These are phyloP conservation scores for Entrophospora sp. DNA, from an alignment of 192 early-diverging fungal genomes.

Conservation along the genomic window DNA sequence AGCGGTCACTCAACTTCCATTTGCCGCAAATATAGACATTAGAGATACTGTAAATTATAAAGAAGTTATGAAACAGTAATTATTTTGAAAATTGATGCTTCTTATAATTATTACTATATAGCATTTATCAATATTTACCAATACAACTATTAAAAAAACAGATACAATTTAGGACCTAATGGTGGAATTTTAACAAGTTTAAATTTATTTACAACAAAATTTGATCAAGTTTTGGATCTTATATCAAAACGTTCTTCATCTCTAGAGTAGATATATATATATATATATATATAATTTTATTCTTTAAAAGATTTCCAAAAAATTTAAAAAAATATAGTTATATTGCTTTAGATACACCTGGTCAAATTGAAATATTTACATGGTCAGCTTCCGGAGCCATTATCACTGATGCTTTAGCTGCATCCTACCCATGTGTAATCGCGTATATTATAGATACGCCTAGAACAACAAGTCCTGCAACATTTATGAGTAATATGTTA, in stretches of 20 bases:
- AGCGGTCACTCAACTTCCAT: slow-evolving; percentile 81
- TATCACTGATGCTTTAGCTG: slow-evolving; percentile 88
- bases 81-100: too few species aligned
- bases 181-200: slow-evolving; percentile 93
- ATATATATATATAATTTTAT: too few species aligned
- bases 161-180: slow-evolving; percentile 92
- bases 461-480: slow-evolving; percentile 80
- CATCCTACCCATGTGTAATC: slow-evolving; percentile 83
- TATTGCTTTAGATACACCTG: slow-evolving; percentile 87
- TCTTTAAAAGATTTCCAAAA: too few species aligned
- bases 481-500: slow-evolving; percentile 99
- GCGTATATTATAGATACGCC: slow-evolving; percentile 96
- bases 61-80: slow-evolving; percentile 94
- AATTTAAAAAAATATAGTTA: slow-evolving; percentile 39
- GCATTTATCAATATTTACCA: neutral
- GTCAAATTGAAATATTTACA: slow-evolving; percentile 99
- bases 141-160: slow-evolving; percentile 12
- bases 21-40: slow-evolving; percentile 92
- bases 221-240: slow-evolving; percentile 90
- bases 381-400: slow-evolving; percentile 98
- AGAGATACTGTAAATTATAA: slow-evolving; percentile 97
- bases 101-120: too few species aligned
- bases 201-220: slow-evolving; percentile 96
- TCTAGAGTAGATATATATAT: too few species aligned
- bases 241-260: slow-evolving; percentile 66